Percentiles rank a stretch among this genome's conserved stretches.
Evolutionary conservation across 257 asterid genomes (phyloP).

Genomic region (Fraxinus quadrangulata): DNA sequence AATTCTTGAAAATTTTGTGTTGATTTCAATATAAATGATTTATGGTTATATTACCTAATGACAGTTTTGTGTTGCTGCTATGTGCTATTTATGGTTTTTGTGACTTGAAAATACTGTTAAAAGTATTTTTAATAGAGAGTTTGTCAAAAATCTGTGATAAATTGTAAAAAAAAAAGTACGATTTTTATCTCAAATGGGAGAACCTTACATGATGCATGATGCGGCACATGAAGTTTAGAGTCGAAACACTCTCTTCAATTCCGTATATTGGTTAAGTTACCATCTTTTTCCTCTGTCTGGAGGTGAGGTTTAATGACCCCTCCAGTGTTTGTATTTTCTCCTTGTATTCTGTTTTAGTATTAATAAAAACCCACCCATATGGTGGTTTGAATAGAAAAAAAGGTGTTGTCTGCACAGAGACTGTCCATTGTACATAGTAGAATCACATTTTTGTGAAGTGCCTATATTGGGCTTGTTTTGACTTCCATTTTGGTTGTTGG

Average conservation of each 20-base stretch:
- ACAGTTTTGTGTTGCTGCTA: not conserved
- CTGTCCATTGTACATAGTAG: not conserved
- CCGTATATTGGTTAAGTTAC: not conserved
- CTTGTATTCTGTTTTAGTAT: not conserved
- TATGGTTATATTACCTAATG: not conserved
- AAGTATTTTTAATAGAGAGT: not conserved
- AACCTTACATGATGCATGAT: not conserved
- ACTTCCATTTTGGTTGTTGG: not conserved
- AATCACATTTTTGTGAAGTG: not conserved
- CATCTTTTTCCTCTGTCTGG: not conserved
- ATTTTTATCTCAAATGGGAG: not conserved
- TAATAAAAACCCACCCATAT: not conserved
- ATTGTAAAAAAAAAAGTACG: not conserved
- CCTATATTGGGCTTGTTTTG: not conserved
- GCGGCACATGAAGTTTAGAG: not conserved
- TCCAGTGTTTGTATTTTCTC: not conserved
- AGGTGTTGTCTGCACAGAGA: not conserved
- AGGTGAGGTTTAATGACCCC: not conserved
- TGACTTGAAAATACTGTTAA: not conserved
- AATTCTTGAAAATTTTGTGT: not conserved
- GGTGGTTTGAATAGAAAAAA: not conserved
- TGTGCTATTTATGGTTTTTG: conserved; percentile 1
- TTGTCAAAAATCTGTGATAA: not conserved
- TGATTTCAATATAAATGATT: not conserved
- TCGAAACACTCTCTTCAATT: not conserved